These are phyloP conservation scores for Pythium grandisporangium DNA, from an alignment of 352 stramenopile genomes.

Conservation along the genomic window DNA sequence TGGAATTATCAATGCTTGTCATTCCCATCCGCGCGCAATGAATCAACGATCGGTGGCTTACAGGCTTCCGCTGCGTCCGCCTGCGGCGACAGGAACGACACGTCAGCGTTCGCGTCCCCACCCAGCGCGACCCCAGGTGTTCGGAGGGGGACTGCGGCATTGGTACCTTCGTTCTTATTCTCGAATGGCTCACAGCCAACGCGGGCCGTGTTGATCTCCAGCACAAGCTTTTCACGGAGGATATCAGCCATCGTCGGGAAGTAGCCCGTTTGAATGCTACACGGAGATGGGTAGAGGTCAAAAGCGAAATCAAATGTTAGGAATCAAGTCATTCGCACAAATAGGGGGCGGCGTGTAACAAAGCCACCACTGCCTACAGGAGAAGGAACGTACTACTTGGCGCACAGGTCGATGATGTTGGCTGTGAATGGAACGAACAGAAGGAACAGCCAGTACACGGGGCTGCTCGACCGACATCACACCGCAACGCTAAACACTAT, in stretches of 20 bases:
- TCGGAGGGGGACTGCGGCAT: too few relatives aligned
- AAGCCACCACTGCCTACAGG: too few relatives aligned
- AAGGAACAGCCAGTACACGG: slow-evolving; percentile 60
- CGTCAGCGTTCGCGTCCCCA: background rate
- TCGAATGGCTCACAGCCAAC: slow-evolving; percentile 14
- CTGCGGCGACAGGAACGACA: slow-evolving; percentile 1
- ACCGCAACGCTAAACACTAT: background rate
- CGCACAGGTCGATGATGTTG: slow-evolving; percentile 47
- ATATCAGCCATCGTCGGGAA: slow-evolving; percentile 60
- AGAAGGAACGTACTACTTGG: slow-evolving; percentile 47
- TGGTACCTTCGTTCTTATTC: too few relatives aligned
- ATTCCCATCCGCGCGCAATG: too few relatives aligned
- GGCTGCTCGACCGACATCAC: slow-evolving; percentile 14
- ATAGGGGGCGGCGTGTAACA: too few relatives aligned
- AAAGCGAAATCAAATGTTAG: too few relatives aligned
- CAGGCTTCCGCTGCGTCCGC: slow-evolving; percentile 4
- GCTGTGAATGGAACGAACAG: slow-evolving; percentile 49
- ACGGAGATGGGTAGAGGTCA: background rate
- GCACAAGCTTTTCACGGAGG: slow-evolving; percentile 47
- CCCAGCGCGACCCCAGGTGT: too few relatives aligned
- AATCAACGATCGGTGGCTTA: slow-evolving; percentile 5
- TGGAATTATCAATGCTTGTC: too few relatives aligned
- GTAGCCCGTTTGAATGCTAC: slow-evolving; percentile 48
- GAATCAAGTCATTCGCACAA: too few relatives aligned
- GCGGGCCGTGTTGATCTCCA: slow-evolving; percentile 28